Percentiles rank a stretch among this genome's conserved stretches.
Evolutionary conservation across 192 early-diverging fungal species (phyloP).

Genomic region (Phycomyces blakesleeanus): DNA sequence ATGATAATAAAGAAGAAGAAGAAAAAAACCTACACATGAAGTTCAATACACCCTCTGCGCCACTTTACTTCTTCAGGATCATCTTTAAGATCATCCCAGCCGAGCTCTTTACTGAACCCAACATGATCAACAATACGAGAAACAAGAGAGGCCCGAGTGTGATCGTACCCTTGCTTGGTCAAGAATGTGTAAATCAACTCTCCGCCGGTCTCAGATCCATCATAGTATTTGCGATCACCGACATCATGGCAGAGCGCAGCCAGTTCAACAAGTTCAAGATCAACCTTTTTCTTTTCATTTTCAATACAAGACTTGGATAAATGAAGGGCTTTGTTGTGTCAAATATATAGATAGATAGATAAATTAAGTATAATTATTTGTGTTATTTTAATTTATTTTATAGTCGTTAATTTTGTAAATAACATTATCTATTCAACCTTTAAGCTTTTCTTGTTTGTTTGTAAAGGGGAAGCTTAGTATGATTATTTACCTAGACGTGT

Average conservation of each 20-base stretch:
- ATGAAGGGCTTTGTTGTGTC: conserved; percentile 29
- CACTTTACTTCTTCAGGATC: conserved; percentile 40
- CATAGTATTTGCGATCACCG: conserved; percentile 64
- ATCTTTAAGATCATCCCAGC: conserved; percentile 41
- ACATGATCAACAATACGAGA: conserved; percentile 57
- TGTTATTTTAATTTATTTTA: too few relatives aligned
- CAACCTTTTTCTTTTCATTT: conserved; percentile 34
- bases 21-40: conserved; percentile 47
- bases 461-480: too few relatives aligned
- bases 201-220: conserved; percentile 43
- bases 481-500: conserved; percentile 47
- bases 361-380: not conserved
- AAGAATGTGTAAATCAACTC: conserved; percentile 46
- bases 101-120: conserved; percentile 66
- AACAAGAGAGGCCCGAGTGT: conserved; percentile 41
- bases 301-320: conserved; percentile 37
- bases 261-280: conserved; percentile 57
- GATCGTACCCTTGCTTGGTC: conserved; percentile 31
- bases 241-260: conserved; percentile 68
- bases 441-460: too few relatives aligned
- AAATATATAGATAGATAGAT: not conserved
- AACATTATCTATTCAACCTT: too few relatives aligned
- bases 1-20: too few relatives aligned
- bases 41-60: conserved; percentile 52
- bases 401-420: too few relatives aligned